Evolutionary conservation across 2,329 filamentous ascomycete species (phyloP).

Genomic region (Claviceps digitariae): DNA sequence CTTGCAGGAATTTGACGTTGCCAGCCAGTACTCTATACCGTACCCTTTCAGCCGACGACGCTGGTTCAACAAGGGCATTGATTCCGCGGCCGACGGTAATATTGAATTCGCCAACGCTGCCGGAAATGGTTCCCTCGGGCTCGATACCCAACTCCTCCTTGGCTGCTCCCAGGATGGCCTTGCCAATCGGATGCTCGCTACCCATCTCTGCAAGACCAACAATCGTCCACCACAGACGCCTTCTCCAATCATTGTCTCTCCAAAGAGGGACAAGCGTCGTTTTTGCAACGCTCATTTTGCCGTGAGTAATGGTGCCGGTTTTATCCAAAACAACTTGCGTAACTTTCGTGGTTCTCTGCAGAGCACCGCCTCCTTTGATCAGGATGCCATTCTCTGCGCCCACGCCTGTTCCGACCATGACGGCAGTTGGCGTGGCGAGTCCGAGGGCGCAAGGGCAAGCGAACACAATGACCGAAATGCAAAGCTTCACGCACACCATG

Average conservation of each 20-base stretch:
- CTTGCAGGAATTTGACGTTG: slow-evolving; percentile 63
- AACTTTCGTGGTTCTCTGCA: slow-evolving; percentile 82
- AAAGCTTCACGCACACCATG: slow-evolving; percentile 95
- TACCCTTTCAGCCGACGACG: slow-evolving; percentile 48
- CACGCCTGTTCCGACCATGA: slow-evolving; percentile 98
- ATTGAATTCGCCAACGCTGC: slow-evolving; percentile 73
- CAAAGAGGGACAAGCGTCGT: slow-evolving; percentile 54
- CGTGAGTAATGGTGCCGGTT: slow-evolving; percentile 86
- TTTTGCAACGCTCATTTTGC: slow-evolving; percentile 85
- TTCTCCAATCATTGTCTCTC: slow-evolving; percentile 53
- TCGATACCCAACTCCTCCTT: slow-evolving; percentile 62
- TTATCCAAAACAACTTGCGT: slow-evolving; percentile 90
- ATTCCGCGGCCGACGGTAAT: slow-evolving; percentile 77
- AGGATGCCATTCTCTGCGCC: slow-evolving; percentile 92
- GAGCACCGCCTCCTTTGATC: slow-evolving; percentile 88
- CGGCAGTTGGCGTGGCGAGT: slow-evolving; percentile 85
- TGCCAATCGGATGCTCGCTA: slow-evolving; percentile 93
- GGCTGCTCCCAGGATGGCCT: slow-evolving; percentile 64
- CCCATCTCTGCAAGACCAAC: slow-evolving; percentile 91
- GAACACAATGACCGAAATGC: slow-evolving; percentile 97
- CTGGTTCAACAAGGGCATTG: slow-evolving; percentile 66
- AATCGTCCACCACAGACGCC: slow-evolving; percentile 85
- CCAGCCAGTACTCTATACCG: slow-evolving; percentile 74
- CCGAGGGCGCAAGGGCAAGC: slow-evolving; percentile 96
- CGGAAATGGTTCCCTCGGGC: slow-evolving; percentile 62